Evolutionary conservation across 2,329 filamentous ascomycete genomes (phyloP), one percentile per base, ranked within the genome.

Genomic region (Meredithiella fracta): DNA sequence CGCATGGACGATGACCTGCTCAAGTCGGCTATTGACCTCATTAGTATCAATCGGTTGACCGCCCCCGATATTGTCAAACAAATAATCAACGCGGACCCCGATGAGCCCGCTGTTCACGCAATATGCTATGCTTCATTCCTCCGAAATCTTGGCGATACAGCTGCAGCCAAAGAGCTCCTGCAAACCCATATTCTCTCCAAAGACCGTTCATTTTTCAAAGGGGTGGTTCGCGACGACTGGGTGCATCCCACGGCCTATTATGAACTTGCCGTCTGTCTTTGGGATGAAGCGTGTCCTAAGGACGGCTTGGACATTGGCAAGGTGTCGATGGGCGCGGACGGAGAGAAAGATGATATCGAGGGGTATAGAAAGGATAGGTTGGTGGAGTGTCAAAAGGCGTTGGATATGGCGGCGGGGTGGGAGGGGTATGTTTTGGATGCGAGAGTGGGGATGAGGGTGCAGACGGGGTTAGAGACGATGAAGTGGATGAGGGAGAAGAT

Each of bases 221-320:
- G 82, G 1, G 63, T 71, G 0, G 72, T 76, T 1, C 80, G 75
- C 57, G 85, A 90, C 58, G 82, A 85, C 62, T 90, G 85, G 71
- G 73, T 80, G 8, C 72, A 77, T 5, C 86, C 91, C 0, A 79
- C 82, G 0, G 88, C 85, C 1, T 75, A 87, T 61, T 96, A 96
- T 67, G 92, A 98, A 68, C 79, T 92, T 72, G 89, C 82, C 0
- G 87, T 85, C 6, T 79, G 86, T 55, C 72, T 83, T 1, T 98
- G 91, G 90, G 74, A 77, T 57, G 84, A 91, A 63, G 74, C 72
- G 54, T 74, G 70, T 61, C 65, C 68, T 29, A 67, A 71, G 1
- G 63, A 62, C 60, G 61, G 61, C 3, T 54, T 60, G 7, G 34
- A 51, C 23, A 61, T 61, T 15, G 38, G 20, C 3, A 34, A 34